Evolutionary conservation across 768 basidiomycete species (phyloP), one percentile per base, ranked within the genome.

Genomic region (Strobilomyces confusus): DNA sequence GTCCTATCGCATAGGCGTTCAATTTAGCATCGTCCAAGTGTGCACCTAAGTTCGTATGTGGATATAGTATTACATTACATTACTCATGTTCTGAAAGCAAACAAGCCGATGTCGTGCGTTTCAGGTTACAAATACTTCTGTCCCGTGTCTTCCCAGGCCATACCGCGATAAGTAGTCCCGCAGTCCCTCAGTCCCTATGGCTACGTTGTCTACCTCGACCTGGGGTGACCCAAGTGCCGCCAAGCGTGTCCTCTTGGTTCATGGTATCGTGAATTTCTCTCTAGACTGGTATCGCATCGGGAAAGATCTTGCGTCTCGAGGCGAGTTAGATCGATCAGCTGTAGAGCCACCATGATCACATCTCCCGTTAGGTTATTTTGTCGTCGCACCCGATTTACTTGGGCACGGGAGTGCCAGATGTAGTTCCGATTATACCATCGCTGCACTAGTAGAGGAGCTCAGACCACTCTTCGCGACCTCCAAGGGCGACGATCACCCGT

Each of bases 11-110:
- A 48, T 45, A 36, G 22, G 23, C 52, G 44, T 45, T 41, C 29
- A 44, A 49, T 49, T 43, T 54, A 63, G 49, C 59, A 63, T 58
- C 52, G 26, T 44, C 37, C 57, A 57, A 40, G 43, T 54, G 51
- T 44, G 58, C 53, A 48, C 32, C 46, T 46, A 29, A 29, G 29
- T 44, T 43, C 56, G 55, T 56, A 64, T 59, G 36, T 25, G 44
- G 37, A 58, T 55, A 44, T 56, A 54, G 53, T 57, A 30, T 46
- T 62, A 70, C 65, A 66, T 66, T 65, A 69, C 57, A 66, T 67
- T 65, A 68, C 56, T 67, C 42, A 62, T 60, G 20, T 60, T 63
- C 37, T 62, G 62, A 52, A 69, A 26, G 44, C 49, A 51, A 36
- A 49, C 29, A 36, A 49, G 20, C 23, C 33, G 20, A 44, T 43